Base-by-base conservation (phyloP, 2,329 filamentous ascomycete species). In the Colletotrichum sp. region DNA sequence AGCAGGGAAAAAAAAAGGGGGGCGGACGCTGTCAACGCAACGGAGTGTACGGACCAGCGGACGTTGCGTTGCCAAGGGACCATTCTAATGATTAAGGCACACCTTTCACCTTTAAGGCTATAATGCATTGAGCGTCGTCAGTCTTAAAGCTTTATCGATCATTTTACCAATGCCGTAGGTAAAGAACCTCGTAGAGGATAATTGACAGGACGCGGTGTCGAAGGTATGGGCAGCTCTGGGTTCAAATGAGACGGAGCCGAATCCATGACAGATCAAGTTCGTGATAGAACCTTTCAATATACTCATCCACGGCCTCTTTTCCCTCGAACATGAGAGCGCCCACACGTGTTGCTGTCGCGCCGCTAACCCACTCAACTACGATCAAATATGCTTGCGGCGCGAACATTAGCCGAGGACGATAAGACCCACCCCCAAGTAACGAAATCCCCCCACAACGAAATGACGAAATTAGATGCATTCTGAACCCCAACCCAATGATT, bases 101-200 rank as follows among this genome's bases (percentile, higher is more conserved):
- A 44, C 0, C 0, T 48, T n/a, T 22, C 0, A 4, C 0, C 39
- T 48, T 48, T 12, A 48, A n/a, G 39, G 39, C 19, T 12, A n/a
- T 4, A 4, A 48, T n/a, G 3, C 5, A 48, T n/a, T 5, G 19
- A 48, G 39, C 11, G 5, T 48, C 39, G 19, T 48, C 3, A 48
- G 19, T n/a, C 9, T 48, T 48, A 19, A 12, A n/a, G 19, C 39
- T 6, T 48, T 48, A 12, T n/a, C n/a, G 9, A n/a, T 48, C 39
- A 12, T 3, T 9, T n/a, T n/a, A 48, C 39, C n/a, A 48, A 48
- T 22, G 12, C 39, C 9, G 0, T 7, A 44, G 36, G 39, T 2
- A 12, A 48, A 48, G 16, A 44, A 48, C 39, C 5, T 48, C 36
- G 16, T n/a, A 19, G 25, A 9, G 16, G 16, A 39, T 9, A 3